A percentile compares a stretch with the other conserved stretches of the same genome.
Evolutionary conservation across 257 asterid species (phyloP).

Genomic region (Handroanthus guayacan): DNA sequence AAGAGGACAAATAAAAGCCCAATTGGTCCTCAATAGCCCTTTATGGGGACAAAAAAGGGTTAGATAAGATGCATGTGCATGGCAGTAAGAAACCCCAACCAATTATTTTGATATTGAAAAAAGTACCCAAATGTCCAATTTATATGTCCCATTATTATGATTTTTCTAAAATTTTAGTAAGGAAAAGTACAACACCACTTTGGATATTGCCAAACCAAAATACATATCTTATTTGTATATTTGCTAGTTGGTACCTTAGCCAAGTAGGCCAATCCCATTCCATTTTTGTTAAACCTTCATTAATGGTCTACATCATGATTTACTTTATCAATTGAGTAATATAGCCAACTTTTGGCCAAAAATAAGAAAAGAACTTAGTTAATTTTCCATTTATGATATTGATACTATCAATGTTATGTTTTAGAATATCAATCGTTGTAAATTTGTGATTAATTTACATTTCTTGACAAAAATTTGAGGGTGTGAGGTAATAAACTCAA

Average conservation of each 20-base stretch:
- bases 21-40: conserved; percentile 12
- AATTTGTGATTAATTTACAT: neutral
- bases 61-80: conserved; percentile 36
- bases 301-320: neutral
- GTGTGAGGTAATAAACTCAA: neutral
- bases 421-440: no score
- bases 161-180: conserved; percentile 11
- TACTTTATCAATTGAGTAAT: neutral
- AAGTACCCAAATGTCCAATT: neutral
- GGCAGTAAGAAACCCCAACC: conserved; percentile 32
- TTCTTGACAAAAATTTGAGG: neutral
- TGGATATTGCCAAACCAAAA: conserved; percentile 38
- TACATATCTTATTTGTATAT: conserved; percentile 24
- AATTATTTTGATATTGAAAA: neutral
- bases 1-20: conserved; percentile 23
- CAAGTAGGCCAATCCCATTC: conserved; percentile 29
- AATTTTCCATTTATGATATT: no score
- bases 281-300: neutral
- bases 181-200: neutral
- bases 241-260: conserved; percentile 43
- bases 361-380: neutral
- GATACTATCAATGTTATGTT: no score
- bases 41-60: conserved; percentile 11
- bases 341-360: neutral
- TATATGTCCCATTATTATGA: conserved; percentile 4